Base-by-base conservation (phyloP, 352 stramenopile species). In the Phytopythium litorale region DNA sequence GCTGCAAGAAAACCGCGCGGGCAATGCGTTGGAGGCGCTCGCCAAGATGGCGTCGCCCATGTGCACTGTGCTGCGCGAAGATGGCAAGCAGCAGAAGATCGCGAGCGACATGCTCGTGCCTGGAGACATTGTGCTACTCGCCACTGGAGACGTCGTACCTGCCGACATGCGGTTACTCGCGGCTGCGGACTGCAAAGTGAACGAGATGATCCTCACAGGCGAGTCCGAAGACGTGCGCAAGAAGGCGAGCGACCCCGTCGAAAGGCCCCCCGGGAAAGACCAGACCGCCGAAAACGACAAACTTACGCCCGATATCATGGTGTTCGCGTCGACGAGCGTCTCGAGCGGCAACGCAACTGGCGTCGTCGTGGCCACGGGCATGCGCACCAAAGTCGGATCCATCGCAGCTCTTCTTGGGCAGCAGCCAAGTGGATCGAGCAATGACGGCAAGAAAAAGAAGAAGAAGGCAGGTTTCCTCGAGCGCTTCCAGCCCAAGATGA, bases 161-260 rank as follows among this genome's bases (percentile, higher is more conserved):
- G 75, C 85, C 7, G 93, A 98, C 68, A 84, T 92, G 18, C 67
- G 89, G 3, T 71, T 98, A 8, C 63, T 92, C 15, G 71, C 84
- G 38, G 92, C 86, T 45, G 83, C 78, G 1, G 68, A 84, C 49
- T 77, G 76, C 43, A 81, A 87, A 54, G 75, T 97, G 13, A 94
- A 98, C 62, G 90, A 98, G 81, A 96, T 88, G 55, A 94, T 84
- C 62, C 78, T 98, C 9, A 98, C 93, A 18, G 93, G 93, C 50
- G 93, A 98, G 67, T 84, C 88, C 4, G 65, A 87, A 51, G 88
- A 81, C 18, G 72, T 84, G 28, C 37, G 70, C 25, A 84, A 87
- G 69, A 75, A 76, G 53, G 77, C 71, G 32, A 50, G 59, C 25
- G 53, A 51, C 40, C 16, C 19, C 38, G 18, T 8, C 2, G 28